Conservation (phyloP, 2,329 filamentous ascomycete genomes). For the Alternaria brassicae region DNA sequence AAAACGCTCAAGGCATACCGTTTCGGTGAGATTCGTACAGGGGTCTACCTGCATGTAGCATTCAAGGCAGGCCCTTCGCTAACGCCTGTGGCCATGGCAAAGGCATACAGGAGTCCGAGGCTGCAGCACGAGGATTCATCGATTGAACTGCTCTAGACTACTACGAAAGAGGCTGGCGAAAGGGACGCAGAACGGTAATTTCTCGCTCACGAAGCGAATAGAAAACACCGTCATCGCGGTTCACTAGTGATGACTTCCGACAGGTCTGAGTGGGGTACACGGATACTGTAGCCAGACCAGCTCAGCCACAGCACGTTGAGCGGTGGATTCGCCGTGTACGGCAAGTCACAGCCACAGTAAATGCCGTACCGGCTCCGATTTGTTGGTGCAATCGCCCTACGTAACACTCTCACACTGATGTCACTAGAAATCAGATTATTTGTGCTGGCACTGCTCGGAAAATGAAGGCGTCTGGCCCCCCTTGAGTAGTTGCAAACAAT, state of each 20-base stretch:
- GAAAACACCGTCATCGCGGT: conserved; percentile 20
- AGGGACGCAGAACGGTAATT: conserved; percentile 20
- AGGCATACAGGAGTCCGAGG: conserved; percentile 21
- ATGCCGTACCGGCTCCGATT: conserved; percentile 32
- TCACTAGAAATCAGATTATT: conserved; percentile 7
- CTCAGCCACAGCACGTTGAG: conserved; percentile 23
- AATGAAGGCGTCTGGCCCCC: background rate
- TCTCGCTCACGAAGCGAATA: conserved; percentile 17
- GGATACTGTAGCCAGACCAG: conserved; percentile 17
- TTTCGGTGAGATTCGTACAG: conserved; percentile 30
- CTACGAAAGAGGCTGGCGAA: conserved; percentile 25
- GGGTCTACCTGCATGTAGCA: conserved; percentile 28
- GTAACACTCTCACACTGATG: conserved; percentile 6
- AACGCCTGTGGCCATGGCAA: conserved; percentile 28
- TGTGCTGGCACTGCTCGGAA: background rate
- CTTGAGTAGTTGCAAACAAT: conserved; percentile 7
- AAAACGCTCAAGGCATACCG: conserved; percentile 22
- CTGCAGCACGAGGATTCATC: conserved; percentile 27
- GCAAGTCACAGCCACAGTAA: conserved; percentile 24
- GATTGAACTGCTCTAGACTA: conserved; percentile 13
- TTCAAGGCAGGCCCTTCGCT: conserved; percentile 25
- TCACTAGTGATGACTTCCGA: conserved; percentile 9
- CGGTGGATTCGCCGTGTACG: conserved; percentile 29
- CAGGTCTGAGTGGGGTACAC: background rate
- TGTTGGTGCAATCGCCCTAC: conserved; percentile 17